Evolutionary conservation across 2,329 filamentous ascomycete genomes (phyloP).

Genomic region (Colletotrichum sp.): DNA sequence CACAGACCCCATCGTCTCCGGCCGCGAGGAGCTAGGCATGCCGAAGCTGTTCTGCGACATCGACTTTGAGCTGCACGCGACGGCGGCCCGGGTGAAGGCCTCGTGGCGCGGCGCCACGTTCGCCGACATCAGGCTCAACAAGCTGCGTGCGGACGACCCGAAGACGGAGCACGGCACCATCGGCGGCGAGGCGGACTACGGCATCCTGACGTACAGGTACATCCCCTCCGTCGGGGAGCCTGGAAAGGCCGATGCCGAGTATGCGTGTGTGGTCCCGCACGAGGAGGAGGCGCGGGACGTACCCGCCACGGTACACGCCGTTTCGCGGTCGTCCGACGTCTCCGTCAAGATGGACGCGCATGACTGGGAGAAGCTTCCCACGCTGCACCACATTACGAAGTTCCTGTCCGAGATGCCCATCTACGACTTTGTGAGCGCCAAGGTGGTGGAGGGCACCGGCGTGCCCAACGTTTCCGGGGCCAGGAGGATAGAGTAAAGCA

Average conservation of each 20-base stretch:
- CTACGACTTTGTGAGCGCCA: conserved; percentile 60
- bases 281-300: conserved; percentile 38
- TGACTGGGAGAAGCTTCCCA: conserved; percentile 62
- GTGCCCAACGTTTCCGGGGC: conserved; percentile 49
- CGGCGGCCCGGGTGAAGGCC: conserved; percentile 38
- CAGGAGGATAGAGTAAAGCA: conserved; percentile 11
- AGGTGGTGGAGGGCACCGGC: conserved; percentile 59
- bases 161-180: conserved; percentile 26
- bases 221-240: conserved; percentile 58
- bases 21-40: conserved; percentile 66
- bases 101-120: conserved; percentile 48
- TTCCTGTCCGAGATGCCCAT: conserved; percentile 61
- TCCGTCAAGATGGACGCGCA: conserved; percentile 54
- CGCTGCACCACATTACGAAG: conserved; percentile 62
- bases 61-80: conserved; percentile 41
- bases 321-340: conserved; percentile 38
- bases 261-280: conserved; percentile 46
- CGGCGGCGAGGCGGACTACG: conserved; percentile 40
- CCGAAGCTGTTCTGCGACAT: conserved; percentile 63
- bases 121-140: conserved; percentile 39
- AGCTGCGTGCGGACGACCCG: conserved; percentile 33
- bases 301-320: conserved; percentile 31
- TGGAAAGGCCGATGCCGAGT: conserved; percentile 59
- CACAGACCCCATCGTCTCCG: conserved; percentile 64
- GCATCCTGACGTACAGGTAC: conserved; percentile 61